phyloP scores from a whole-genome alignment of 768 basidiomycete genomes.

The Steccherinum ochraceum region DNA sequence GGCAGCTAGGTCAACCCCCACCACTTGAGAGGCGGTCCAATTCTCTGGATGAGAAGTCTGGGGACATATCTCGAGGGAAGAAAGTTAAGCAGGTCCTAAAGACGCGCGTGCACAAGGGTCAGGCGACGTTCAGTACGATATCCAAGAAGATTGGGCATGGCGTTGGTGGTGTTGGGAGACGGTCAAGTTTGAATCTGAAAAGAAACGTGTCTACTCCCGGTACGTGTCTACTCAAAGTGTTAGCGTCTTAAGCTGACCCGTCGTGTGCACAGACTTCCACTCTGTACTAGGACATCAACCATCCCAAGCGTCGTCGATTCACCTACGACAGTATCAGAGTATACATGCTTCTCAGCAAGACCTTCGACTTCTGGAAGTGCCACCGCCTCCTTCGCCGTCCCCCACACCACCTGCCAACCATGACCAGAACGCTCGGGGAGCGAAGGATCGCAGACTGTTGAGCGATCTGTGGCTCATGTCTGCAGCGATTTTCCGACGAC shows the following conservation, averaged over 20 bases:
- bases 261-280: constrained; percentile 51
- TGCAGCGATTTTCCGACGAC: constrained; percentile 86
- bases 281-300: constrained; percentile 52
- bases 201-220: constrained; percentile 67
- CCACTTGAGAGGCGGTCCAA: constrained; percentile 12
- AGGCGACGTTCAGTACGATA: constrained; percentile 67
- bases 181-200: constrained; percentile 40
- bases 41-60: constrained; percentile 24
- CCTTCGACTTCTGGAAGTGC: constrained; percentile 21
- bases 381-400: constrained; percentile 39
- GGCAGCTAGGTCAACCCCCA: background rate
- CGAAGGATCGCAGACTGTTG: constrained; percentile 59
- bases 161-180: constrained; percentile 44
- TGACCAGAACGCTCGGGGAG: constrained; percentile 29
- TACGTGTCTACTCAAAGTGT: constrained; percentile 23
- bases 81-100: constrained; percentile 75
- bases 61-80: constrained; percentile 55
- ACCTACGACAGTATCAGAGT: constrained; percentile 56
- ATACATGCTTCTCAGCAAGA: constrained; percentile 26
- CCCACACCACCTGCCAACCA: constrained; percentile 12
- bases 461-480: constrained; percentile 91
- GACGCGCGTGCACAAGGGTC: constrained; percentile 66
- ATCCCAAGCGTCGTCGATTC: constrained; percentile 80
- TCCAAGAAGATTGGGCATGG: constrained; percentile 73
- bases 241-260: background rate